Base-by-base conservation (phyloP, 139 green algal species). In the Chlorella sp. region DNA sequence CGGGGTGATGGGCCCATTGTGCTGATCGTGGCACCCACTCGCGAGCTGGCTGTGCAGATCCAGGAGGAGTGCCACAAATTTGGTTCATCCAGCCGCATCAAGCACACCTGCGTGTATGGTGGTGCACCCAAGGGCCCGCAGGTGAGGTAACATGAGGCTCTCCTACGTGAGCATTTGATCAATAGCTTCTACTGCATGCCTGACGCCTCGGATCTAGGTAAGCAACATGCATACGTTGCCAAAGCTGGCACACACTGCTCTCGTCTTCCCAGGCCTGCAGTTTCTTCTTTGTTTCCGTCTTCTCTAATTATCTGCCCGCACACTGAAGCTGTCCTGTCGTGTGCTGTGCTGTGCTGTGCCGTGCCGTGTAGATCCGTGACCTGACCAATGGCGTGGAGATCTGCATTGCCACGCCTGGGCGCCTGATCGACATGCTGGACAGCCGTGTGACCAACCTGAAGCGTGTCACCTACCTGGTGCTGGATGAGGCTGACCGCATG, bases 401-500 rank as follows among this genome's bases (percentile, higher is more conserved):
- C 51, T 84, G 92, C 32, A 95, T 97, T 42, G 92, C 92, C n/a
- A 97, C 92, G 0, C 92, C 92, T 22, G 92, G 91, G 5, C 84
- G 91, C 50, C 85, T 97, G 62, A 93, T 95, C 24, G 93, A 97
- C 76, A 86, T 96, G 70, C 75, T 96, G 27, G 89, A 95, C 33
- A 78, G 35, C n/a, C 77, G 87, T 2, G 68, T 77, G 5, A 93
- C 87, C 33, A 92, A 91, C 76, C 80, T 97, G 70, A 59, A 72
- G 32, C 81, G 88, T 26, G 91, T 96, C 35, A 94, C 89, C 1
- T 96, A 96, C 77, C 76, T 97, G 71, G 92, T 97, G 64, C 83
- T 98, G 71, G 93, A 98, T 75, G 93, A 98, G 86, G 93, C 93
- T 5, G 93, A 98, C 82, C 82, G 92, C 69, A 97, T 98, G 94